Evolutionary conservation across 768 basidiomycete genomes (phyloP).

Genomic region (Hericium erinaceus): DNA sequence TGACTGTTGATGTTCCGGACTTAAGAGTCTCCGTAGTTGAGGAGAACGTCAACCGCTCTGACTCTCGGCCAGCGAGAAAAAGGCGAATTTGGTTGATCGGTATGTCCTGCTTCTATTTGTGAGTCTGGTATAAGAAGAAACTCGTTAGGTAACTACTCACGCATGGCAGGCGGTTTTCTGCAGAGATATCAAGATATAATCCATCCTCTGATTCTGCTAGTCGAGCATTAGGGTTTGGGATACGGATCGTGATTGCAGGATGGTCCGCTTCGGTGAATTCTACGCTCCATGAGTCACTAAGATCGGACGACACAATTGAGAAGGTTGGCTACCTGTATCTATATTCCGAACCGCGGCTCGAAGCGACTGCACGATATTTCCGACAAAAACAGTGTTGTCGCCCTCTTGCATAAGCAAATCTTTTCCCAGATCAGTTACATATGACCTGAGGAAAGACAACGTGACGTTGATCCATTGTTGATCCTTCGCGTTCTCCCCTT

Average conservation of each 20-base stretch:
- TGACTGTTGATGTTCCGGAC: constrained; percentile 50
- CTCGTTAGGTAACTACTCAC: constrained; percentile 34
- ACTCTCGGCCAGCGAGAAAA: constrained; percentile 51
- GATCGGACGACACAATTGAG: too few relatives aligned
- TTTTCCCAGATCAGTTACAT: constrained; percentile 42
- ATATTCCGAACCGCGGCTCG: constrained; percentile 39
- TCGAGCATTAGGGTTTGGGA: constrained; percentile 34
- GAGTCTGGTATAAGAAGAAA: neutral
- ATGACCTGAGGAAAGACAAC: constrained; percentile 67
- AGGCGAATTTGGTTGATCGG: constrained; percentile 54
- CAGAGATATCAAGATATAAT: constrained; percentile 44
- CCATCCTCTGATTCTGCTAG: constrained; percentile 59
- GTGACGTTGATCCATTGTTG: constrained; percentile 76
- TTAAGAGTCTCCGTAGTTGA: constrained; percentile 32
- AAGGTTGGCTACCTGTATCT: constrained; percentile 36
- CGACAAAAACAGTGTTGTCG: constrained; percentile 42
- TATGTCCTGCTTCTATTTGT: constrained; percentile 36
- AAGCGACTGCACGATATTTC: constrained; percentile 40
- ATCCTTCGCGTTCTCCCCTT: constrained; percentile 49
- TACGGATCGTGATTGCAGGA: constrained; percentile 48
- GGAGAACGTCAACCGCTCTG: constrained; percentile 51
- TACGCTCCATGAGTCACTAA: constrained; percentile 16
- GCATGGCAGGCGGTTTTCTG: constrained; percentile 66
- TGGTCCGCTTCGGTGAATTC: constrained; percentile 66
- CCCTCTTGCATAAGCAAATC: constrained; percentile 47